A percentile compares a stretch with the other conserved stretches of the same genome.
Conservation (phyloP, 2,329 filamentous ascomycete species). For the Nemania sp. region DNA sequence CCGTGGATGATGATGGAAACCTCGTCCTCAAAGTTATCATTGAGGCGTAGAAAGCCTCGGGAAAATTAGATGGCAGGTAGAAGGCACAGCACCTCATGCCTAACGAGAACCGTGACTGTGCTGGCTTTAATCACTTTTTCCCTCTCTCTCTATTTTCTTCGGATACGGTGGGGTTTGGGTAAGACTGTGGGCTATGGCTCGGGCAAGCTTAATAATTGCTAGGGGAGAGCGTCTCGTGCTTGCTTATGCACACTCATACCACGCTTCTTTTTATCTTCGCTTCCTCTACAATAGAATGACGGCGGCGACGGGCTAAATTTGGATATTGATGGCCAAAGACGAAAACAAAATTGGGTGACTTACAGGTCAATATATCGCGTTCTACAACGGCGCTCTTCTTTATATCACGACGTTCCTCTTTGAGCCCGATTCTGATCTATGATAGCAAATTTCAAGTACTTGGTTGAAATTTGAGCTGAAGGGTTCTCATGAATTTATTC, state of each 20-base stretch:
- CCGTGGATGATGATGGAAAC: conserved; percentile 68
- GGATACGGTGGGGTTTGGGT: neutral
- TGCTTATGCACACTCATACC: neutral
- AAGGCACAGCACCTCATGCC: neutral
- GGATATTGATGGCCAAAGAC: neutral
- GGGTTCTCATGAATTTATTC: conserved; percentile 11
- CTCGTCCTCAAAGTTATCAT: conserved; percentile 75
- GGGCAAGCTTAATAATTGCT: neutral
- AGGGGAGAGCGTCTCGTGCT: neutral
- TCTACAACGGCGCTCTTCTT: neutral
- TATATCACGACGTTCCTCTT: neutral
- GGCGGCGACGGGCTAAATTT: neutral
- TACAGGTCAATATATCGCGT: neutral
- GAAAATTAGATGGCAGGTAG: neutral
- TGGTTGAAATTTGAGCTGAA: conserved; percentile 1
- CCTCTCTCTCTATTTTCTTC: neutral
- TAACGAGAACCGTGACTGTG: neutral
- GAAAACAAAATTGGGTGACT: neutral
- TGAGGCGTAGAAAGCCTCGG: conserved; percentile 48
- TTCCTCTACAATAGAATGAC: neutral
- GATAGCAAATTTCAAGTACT: neutral
- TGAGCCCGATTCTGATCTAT: neutral
- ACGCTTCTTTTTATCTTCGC: neutral
- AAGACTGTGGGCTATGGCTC: neutral
- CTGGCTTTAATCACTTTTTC: neutral